Base-by-base conservation (phyloP, 805 yeast genomes). In the Lipomyces yamanashiensis region DNA sequence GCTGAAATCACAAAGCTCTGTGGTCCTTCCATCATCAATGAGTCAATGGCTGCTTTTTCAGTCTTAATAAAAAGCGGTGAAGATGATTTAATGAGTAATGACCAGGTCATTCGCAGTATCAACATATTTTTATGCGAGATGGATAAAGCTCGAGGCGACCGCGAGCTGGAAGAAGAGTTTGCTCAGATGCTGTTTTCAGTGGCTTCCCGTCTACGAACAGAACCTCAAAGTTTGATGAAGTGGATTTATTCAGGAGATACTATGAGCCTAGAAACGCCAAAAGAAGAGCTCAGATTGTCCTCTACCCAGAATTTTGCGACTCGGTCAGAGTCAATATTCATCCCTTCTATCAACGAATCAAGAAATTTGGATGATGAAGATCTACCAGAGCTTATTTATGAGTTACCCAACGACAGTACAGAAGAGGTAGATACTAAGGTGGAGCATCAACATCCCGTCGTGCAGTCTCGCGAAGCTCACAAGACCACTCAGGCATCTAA, bases 181-280 rank as follows among this genome's bases (percentile, higher is more conserved):
- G 63, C 62, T n/a, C 61, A 66, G 41, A 44, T 69, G 62, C 56
- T 69, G 28, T 69, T 66, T 52, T 52, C 64, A 5, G 52, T 69
- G 15, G 68, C 68, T 12, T 45, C 71, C 15, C 51, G 69, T 23
- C 33, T 69, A 33, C 56, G 70, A 10, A 28, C 62, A 2, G 67
- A 69, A 34, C 71, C 71, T 19, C 60, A 65, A 17, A 57, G 65
- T 19, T 13, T 66, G 28, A 53, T 59, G 33, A 54, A 64, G 47
- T 69, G 71, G 71, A 53, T 68, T 37, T 6, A 19, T 13, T 33
- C 40, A 8, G 15, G 59, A 10, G 58, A 19, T 2, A 3, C 12
- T 15, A 33, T 8, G 21, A 19, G 21, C 7, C 7, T 13, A 13
- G 36, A 34, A 5, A 15, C 41, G 19, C 7, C 41, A 19, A 8